A percentile compares a stretch with the other conserved stretches of the same genome.
These are phyloP conservation scores for Aureobasidium sp. DNA, from an alignment of 2,329 filamentous ascomycete genomes.

Conservation along the genomic window DNA sequence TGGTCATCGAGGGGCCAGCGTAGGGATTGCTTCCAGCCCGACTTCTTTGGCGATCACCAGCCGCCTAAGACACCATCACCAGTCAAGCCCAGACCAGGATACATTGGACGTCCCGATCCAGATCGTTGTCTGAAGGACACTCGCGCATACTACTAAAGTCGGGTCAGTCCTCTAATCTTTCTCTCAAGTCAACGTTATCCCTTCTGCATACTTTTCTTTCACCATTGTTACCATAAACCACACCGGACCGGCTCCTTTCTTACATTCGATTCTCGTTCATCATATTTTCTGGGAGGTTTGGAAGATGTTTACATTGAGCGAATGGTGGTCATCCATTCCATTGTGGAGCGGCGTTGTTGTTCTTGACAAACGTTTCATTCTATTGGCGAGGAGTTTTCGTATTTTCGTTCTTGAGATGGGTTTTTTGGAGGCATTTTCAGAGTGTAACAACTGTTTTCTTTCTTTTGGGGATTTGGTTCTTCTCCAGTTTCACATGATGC, in stretches of 20 bases:
- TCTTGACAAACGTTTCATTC: constrained; percentile 2
- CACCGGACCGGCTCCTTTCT: constrained; percentile 1
- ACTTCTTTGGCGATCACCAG: background rate
- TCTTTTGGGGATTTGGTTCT: background rate
- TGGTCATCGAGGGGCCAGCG: background rate
- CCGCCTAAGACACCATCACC: background rate
- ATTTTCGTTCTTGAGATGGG: background rate
- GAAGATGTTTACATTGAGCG: background rate
- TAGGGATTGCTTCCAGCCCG: background rate
- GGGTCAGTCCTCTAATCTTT: background rate
- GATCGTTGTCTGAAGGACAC: background rate
- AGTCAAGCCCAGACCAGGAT: constrained; percentile 2
- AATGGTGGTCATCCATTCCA: background rate
- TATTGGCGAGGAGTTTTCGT: constrained; percentile 9
- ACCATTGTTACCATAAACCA: constrained; percentile 1
- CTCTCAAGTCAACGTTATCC: background rate
- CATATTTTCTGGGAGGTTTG: background rate
- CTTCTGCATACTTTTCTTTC: background rate
- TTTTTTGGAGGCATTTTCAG: background rate
- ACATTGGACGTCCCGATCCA: background rate
- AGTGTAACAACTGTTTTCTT: background rate
- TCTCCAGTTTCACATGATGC: background rate
- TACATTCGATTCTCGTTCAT: background rate
- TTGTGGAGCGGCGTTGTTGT: background rate
- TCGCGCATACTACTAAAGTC: background rate